Percentiles rank a stretch among this genome's conserved stretches.
Conservation (phyloP, 192 early-diverging fungal genomes). For the Gonapodya prolifera region DNA sequence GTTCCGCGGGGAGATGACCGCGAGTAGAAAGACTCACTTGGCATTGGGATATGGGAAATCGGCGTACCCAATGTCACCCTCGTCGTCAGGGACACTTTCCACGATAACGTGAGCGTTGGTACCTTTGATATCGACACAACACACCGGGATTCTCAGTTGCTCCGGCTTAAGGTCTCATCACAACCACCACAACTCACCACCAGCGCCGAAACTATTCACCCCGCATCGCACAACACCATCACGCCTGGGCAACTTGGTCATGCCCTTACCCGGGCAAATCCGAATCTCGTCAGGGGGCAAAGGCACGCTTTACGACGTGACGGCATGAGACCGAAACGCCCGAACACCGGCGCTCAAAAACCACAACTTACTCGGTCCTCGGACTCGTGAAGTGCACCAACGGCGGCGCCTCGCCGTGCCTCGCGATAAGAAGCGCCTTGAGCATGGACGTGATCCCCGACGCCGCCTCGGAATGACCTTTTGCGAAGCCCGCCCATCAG, state of each 20-base stretch:
- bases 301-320: background rate
- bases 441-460: slow-evolving; percentile 1
- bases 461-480: slow-evolving; percentile 1
- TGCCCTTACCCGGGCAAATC: background rate
- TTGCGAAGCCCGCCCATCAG: background rate
- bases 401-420: slow-evolving; percentile 2
- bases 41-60: background rate
- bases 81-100: background rate
- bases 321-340: background rate
- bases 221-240: background rate
- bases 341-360: background rate
- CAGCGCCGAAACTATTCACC: slow-evolving; percentile 3
- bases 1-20: too few relatives aligned
- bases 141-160: background rate
- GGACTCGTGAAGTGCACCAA: background rate
- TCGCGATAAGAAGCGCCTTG: background rate
- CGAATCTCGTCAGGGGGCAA: background rate
- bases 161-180: background rate
- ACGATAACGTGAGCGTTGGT: background rate
- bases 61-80: background rate
- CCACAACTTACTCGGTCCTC: background rate
- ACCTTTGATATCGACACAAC: background rate
- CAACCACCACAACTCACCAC: background rate
- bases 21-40: background rate
- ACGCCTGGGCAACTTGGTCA: background rate